Evolutionary conservation across 2,329 filamentous ascomycete species (phyloP).

Genomic region (Stagonosporopsis rhizophila): DNA sequence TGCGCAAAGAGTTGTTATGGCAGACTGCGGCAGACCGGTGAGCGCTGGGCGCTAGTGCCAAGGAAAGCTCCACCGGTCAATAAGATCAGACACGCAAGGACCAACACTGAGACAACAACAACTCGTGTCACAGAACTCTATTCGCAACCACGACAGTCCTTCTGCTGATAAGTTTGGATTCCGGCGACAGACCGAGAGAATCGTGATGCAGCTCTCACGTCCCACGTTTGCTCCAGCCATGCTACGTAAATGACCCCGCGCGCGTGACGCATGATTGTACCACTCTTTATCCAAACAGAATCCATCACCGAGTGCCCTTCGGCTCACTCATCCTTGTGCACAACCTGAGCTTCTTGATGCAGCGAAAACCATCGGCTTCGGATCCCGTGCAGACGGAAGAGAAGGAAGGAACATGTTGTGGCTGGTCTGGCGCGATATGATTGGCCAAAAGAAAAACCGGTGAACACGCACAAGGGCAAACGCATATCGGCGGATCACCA

Average conservation of each 20-base stretch:
- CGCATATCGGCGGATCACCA: constrained; percentile 11
- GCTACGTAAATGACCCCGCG: constrained; percentile 10
- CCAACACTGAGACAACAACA: constrained; percentile 11
- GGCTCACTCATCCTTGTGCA: constrained; percentile 5
- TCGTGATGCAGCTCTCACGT: background rate
- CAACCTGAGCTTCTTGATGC: constrained; percentile 4
- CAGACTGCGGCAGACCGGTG: constrained; percentile 17
- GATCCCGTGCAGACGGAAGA: constrained; percentile 11
- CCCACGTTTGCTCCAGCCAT: background rate
- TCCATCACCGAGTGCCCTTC: background rate
- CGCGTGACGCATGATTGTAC: constrained; percentile 12
- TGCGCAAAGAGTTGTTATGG: constrained; percentile 16
- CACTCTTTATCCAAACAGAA: constrained; percentile 3
- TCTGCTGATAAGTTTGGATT: background rate
- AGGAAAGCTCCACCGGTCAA: constrained; percentile 15
- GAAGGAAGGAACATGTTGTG: constrained; percentile 15
- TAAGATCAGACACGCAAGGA: constrained; percentile 11
- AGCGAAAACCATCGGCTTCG: constrained; percentile 13
- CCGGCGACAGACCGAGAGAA: constrained; percentile 3
- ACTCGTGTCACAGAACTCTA: constrained; percentile 15
- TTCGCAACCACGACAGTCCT: background rate
- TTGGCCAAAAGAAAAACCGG: constrained; percentile 21
- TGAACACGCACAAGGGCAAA: constrained; percentile 13
- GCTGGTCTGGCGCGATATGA: constrained; percentile 9
- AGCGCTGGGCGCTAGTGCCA: constrained; percentile 13